Base-by-base conservation (phyloP, 2,329 filamentous ascomycete species). In the Mariannaea sp. region DNA sequence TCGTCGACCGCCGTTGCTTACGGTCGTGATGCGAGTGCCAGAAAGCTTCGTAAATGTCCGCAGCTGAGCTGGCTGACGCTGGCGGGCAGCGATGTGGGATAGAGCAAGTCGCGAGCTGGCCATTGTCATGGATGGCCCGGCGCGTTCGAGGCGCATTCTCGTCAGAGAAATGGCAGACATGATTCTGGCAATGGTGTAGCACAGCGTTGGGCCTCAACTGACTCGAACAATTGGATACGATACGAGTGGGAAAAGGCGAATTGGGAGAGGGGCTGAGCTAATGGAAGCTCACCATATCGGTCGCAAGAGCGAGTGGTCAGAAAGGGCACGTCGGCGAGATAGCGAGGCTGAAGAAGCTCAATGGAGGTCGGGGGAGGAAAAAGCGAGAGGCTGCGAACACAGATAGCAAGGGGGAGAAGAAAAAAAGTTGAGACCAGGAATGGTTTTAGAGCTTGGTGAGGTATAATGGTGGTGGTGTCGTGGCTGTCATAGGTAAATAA, bases 131-230 rank as follows among this genome's bases (percentile, higher is more conserved):
- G 46, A 41, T 32, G 51, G 60, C 26, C 64, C 53, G 17, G 53
- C 50, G 36, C 62, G 64, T 49, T 43, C 62, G 29, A 66, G 57
- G 57, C 64, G 64, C 53, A 59, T 53, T 13, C 62, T 57, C 38
- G 63, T 58, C 26, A 65, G 56, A 32, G 64, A 55, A 19, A 60
- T 62, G 20, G 56, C 55, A 5, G 59, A 59, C 64, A 66, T 66
- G 42, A 17, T 62, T 49, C 12, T 36, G 39, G 22, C 24, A 45
- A 20, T 24, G 36, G 38, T 36, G 10, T n/a, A n/a, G 17, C 22
- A 29, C 19, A 30, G n/a, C 20, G 39, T 54, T 32, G 19, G 22
- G 40, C 13, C 33, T 49, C 32, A 19, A 6, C n/a, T 38, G 32
- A 16, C 9, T 29, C 30, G 27, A 45, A 56, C 43, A 45, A 53